Evolutionary conservation across 1,284 basidiomycete genomes (phyloP), one percentile per base, ranked within the genome.

Genomic region (Tetrapyrgos nigripes): DNA sequence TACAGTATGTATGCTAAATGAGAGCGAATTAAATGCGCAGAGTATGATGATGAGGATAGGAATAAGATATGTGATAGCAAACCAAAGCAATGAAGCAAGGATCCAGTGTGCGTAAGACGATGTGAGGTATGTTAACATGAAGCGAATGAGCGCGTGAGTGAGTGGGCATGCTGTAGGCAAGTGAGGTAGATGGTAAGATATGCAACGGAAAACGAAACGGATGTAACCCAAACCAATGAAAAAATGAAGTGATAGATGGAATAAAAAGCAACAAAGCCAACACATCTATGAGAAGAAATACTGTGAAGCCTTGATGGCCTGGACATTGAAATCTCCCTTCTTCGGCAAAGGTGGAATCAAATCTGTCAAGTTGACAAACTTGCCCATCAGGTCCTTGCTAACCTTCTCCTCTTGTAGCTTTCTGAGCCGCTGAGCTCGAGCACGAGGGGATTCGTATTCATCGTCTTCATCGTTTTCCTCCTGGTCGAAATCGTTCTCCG

Each of bases 271-370:
- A 45, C 24, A 45, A 51, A 11, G 8, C 24, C 23, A 23, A n/a
- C 28, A 19, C 19, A 17, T 56, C 73, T 81, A 94, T 50, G 93
- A 93, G 82, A 97, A 97, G 85, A 98, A 98, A 76, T 97, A 98
- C 48, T 83, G 80, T 44, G 91, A 93, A 50, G 87, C 75, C 70
- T 90, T 89, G 76, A 98, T 96, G 62, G 83, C 84, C 69, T 87
- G 81, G 61, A 99, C 94, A 67, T 96, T 86, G 73, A 99, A 98
- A 57, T 83, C 79, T 59, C 97, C 97, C 78, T 94, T 94, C 70
- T 87, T 74, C 0, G 97, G 97, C 23, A 96, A 76, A 0, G 89
- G 87, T 0, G 96, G 96, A 14, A 99, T 73, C 62, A 97, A 68
- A 65, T 93, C 91, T 28, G 80, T 77, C 37, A 99, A 76, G 62